Evolutionary conservation across 2,329 filamentous ascomycete species (phyloP), one percentile per base, ranked within the genome.

Genomic region (Penicillium italicum): DNA sequence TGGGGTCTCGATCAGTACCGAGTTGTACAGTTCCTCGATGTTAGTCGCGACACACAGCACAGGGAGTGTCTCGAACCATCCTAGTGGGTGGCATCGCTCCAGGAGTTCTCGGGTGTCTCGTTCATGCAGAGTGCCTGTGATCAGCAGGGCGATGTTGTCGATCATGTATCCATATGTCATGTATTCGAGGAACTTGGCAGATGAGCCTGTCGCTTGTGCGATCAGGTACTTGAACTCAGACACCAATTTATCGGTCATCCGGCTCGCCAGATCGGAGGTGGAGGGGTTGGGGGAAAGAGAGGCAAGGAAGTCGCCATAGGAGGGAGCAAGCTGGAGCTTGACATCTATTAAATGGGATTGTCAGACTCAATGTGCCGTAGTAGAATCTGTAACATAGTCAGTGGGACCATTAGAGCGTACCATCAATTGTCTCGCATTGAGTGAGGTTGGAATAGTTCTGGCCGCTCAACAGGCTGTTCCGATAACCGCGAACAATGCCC

Each of bases 81-180:
- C 94, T 8, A 99, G 83, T 7, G 94, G 94, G 69, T 99, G 95
- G 76, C 95, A 99, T 75, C 94, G 83, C 71, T 97, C 94, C 51
- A 99, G 80, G 60, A 99, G 84, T 77, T 99, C 94, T 57, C 92
- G 87, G 4, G 94, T 99, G 74, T 99, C 94, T 72, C 94, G 86
- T 78, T 99, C 95, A 77, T 99, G 94, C 30, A 99, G 84, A 12
- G 94, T 99, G 60, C 94, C 94, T 22, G 94, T 99, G 75, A 99
- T 99, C 69, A 99, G 85, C 38, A 99, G 87, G 37, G 95, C 94
- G 50, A 99, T 91, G 69, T 99, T 99, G 78, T 99, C 94, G 76
- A 99, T 99, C 94, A 99, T 99, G 82, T 99, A 99, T 60, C 92
- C 93, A 74, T 99, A 99, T 1, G 94, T 99, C 59, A 99, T 81